These are phyloP conservation scores for Penicillium sp. DNA, from an alignment of 2,329 filamentous ascomycete species.

Conservation along the genomic window DNA sequence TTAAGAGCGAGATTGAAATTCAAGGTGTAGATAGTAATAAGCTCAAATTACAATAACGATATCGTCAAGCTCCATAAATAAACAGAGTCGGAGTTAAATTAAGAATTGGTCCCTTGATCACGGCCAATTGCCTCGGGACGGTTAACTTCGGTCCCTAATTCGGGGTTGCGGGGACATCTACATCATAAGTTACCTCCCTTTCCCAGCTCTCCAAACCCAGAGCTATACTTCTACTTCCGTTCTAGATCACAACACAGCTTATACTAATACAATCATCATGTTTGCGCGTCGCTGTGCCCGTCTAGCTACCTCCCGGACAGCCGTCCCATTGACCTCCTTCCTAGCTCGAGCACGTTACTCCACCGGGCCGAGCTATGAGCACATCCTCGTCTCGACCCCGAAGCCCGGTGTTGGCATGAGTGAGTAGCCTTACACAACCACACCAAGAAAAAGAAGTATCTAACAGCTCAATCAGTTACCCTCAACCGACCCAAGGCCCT, in stretches of 20 bases:
- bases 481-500: conserved; percentile 92
- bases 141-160: conserved; percentile 28
- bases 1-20: not conserved
- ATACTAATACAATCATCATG: conserved; percentile 26
- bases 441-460: not conserved
- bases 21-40: not conserved
- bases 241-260: not conserved
- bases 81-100: not conserved
- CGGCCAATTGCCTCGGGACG: conserved; percentile 17
- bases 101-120: not conserved
- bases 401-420: conserved; percentile 88
- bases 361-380: conserved; percentile 65
- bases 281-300: conserved; percentile 55
- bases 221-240: not conserved
- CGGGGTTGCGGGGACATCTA: conserved; percentile 22
- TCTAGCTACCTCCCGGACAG: conserved; percentile 59
- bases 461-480: conserved; percentile 58
- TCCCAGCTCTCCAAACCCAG: not conserved
- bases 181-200: conserved; percentile 10
- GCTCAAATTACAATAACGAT: not conserved
- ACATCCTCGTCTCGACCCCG: conserved; percentile 77
- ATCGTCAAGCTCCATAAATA: not conserved
- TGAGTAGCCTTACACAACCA: conserved; percentile 45
- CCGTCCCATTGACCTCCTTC: conserved; percentile 38
- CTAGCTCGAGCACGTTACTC: conserved; percentile 42